Conservation (phyloP, 495 filamentous ascomycete genomes). For the Xylaria telfairii region DNA sequence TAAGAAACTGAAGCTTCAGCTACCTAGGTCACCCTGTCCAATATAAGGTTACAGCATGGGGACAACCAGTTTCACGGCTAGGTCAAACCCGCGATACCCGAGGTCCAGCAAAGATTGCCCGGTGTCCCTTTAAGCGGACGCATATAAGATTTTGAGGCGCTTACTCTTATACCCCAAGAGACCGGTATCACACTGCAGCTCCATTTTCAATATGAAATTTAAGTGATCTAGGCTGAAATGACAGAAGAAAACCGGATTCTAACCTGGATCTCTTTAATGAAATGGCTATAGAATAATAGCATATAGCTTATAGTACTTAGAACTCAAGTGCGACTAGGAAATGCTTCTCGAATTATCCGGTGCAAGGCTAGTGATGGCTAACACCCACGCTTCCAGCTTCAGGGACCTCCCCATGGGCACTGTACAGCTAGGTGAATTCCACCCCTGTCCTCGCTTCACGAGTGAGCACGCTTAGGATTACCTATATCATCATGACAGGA, state of each 20-base stretch:
- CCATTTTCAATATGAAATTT: neutral
- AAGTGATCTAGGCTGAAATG: neutral
- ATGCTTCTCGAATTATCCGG: neutral
- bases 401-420: neutral
- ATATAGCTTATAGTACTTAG: neutral
- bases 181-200: neutral
- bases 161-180: neutral
- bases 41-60: neutral
- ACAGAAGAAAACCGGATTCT: neutral
- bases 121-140: neutral
- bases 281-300: neutral
- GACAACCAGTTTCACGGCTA: neutral
- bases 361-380: neutral
- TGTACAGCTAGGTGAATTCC: neutral
- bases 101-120: neutral
- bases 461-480: neutral
- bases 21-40: neutral
- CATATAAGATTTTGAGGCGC: neutral
- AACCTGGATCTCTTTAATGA: too few relatives aligned
- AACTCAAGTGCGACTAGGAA: neutral
- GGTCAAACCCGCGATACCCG: constrained; percentile 3
- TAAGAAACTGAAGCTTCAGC: neutral
- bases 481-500: neutral
- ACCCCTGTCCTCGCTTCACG: neutral
- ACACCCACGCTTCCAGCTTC: too few relatives aligned